Percentiles rank a stretch among this genome's conserved stretches.
Conservation (phyloP, 495 filamentous ascomycete species). For the Bacidia rubella region DNA sequence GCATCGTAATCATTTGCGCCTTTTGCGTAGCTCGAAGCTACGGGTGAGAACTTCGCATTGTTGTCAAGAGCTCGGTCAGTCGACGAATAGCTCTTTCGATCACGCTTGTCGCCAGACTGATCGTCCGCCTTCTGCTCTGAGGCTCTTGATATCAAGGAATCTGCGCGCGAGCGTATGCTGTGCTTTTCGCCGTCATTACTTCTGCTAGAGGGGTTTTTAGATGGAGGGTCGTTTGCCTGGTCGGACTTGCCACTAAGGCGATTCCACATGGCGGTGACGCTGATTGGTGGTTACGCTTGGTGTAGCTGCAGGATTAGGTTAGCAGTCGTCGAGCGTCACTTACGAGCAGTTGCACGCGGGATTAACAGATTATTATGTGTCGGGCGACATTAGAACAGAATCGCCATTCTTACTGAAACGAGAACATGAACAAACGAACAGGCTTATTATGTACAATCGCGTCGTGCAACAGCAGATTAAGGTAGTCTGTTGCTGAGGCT, state of each 20-base stretch:
- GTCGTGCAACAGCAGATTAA: not conserved
- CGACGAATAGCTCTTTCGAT: not conserved
- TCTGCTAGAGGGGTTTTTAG: constrained; percentile 8
- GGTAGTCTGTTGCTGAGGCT: not conserved
- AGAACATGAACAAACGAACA: not conserved
- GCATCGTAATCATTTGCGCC: constrained; percentile 26
- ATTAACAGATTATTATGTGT: no score
- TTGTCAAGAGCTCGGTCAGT: not conserved
- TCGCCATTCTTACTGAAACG: not conserved
- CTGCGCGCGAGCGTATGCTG: constrained; percentile 15
- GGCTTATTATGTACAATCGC: not conserved
- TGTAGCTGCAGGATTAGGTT: not conserved
- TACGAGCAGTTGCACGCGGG: no score
- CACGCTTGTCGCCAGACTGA: not conserved
- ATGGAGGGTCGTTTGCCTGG: constrained; percentile 13
- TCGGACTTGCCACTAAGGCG: constrained; percentile 25
- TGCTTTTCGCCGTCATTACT: constrained; percentile 14
- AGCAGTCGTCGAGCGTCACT: not conserved
- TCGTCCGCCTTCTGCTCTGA: constrained; percentile 31
- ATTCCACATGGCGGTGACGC: constrained; percentile 25
- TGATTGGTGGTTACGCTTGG: constrained; percentile 13
- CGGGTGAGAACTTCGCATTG: constrained; percentile 30
- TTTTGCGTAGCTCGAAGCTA: constrained; percentile 42
- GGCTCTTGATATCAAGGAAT: constrained; percentile 23
- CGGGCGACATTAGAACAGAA: no score